phyloP scores from a whole-genome alignment of 139 green algal genomes.

The Eudorina sp. region DNA sequence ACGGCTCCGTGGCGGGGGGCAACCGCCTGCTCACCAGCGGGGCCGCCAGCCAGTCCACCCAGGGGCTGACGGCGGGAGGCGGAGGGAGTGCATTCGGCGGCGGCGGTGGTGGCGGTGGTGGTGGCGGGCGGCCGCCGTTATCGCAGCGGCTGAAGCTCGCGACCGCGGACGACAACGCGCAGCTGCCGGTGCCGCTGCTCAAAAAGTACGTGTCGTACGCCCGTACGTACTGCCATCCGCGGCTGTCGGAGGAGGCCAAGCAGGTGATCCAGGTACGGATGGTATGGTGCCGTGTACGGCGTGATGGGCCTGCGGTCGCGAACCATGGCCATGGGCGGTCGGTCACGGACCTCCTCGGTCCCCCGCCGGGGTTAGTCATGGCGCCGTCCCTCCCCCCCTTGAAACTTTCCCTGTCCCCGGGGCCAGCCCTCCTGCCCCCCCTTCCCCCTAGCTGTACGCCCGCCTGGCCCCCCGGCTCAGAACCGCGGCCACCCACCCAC shows the following conservation, averaged over 20 bases:
- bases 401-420: too few species aligned
- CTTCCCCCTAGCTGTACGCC: too few species aligned
- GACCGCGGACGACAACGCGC: neutral
- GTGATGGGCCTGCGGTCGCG: too few species aligned
- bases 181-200: constrained; percentile 83
- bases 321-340: too few species aligned
- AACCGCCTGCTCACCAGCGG: constrained; percentile 3
- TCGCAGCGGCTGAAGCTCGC: constrained; percentile 48
- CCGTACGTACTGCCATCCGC: constrained; percentile 80
- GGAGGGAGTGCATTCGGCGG: neutral
- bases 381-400: too few species aligned
- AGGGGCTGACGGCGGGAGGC: too few species aligned
- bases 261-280: constrained; percentile 62
- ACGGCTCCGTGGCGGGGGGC: neutral
- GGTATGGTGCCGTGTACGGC: too few species aligned
- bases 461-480: too few species aligned
- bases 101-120: constrained; percentile 7
- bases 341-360: too few species aligned
- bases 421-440: too few species aligned
- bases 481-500: too few species aligned
- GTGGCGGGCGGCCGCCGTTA: neutral
- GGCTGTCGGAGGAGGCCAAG: constrained; percentile 79
- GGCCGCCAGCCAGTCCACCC: constrained; percentile 4
- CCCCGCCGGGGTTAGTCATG: too few species aligned
- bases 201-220: constrained; percentile 96